Conservation (phyloP, 2,329 filamentous ascomycete species). For the Colletotrichum destructivum region DNA sequence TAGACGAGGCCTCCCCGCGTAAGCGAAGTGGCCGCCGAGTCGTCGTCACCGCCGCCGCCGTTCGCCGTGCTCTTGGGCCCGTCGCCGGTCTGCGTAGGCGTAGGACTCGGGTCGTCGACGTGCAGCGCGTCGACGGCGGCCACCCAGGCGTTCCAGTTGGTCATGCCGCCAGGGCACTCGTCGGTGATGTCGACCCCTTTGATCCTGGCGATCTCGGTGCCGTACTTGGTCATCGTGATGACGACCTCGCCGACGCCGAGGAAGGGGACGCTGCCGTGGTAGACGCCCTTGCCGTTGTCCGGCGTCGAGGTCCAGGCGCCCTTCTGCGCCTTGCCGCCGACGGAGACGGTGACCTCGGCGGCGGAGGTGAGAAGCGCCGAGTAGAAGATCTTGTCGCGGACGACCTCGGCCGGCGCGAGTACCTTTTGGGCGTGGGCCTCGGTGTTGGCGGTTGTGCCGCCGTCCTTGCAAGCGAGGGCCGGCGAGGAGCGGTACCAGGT, state of each 20-base stretch:
- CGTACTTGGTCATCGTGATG: conserved; percentile 51
- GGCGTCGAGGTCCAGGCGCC: conserved; percentile 39
- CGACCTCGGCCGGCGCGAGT: conserved; percentile 41
- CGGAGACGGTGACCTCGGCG: conserved; percentile 46
- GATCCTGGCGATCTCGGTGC: conserved; percentile 35
- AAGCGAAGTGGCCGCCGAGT: background rate
- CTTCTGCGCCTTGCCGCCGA: conserved; percentile 45
- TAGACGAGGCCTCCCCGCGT: background rate
- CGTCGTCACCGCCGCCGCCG: conserved; percentile 7
- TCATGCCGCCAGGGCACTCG: conserved; percentile 30
- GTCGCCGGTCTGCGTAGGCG: conserved; percentile 31
- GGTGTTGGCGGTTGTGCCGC: conserved; percentile 51
- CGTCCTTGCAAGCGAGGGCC: conserved; percentile 46
- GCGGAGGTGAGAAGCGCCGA: conserved; percentile 46
- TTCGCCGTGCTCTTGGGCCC: conserved; percentile 25
- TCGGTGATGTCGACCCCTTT: conserved; percentile 29
- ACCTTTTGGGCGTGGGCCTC: conserved; percentile 46
- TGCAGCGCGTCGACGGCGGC: conserved; percentile 31
- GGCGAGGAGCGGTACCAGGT: conserved; percentile 54
- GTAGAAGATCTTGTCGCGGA: conserved; percentile 47
- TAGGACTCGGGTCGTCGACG: conserved; percentile 34
- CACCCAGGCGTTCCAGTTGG: conserved; percentile 44
- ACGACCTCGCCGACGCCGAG: conserved; percentile 50
- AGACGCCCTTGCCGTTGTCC: conserved; percentile 47
- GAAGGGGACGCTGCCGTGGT: conserved; percentile 49